A percentile compares a stretch with the other conserved stretches of the same genome.
Evolutionary conservation across 768 basidiomycete genomes (phyloP).

Genomic region (Psilocybe subaeruginosa): DNA sequence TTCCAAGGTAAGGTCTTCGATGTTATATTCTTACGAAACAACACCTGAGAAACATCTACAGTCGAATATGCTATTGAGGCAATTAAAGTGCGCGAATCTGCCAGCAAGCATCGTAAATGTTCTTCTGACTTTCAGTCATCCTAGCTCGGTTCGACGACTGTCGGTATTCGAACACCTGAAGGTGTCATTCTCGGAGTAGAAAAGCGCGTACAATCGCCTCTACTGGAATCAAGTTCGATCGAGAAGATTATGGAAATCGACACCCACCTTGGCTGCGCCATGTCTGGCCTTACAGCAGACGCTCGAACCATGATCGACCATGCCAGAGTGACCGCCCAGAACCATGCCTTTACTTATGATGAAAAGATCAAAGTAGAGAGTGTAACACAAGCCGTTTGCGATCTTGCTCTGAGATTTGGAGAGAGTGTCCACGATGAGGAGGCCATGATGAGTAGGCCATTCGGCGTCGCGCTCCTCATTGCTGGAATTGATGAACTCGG

Average conservation of each 20-base stretch:
- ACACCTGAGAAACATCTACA: constrained; percentile 34
- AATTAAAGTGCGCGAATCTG: constrained; percentile 70
- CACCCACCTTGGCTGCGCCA: constrained; percentile 93
- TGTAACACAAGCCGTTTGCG: constrained; percentile 97
- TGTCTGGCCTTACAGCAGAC: constrained; percentile 97
- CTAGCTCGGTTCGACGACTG: constrained; percentile 96
- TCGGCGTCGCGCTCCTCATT: constrained; percentile 96
- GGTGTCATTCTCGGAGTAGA: constrained; percentile 96
- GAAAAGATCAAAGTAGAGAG: constrained; percentile 98
- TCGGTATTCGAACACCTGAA: constrained; percentile 89
- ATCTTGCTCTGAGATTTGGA: constrained; percentile 94
- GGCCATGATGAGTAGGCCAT: constrained; percentile 99
- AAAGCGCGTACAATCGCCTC: constrained; percentile 96
- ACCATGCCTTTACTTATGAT: constrained; percentile 96
- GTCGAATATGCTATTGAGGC: constrained; percentile 99
- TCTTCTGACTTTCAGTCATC: not conserved
- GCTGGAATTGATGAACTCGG: constrained; percentile 97
- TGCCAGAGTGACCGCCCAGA: constrained; percentile 94
- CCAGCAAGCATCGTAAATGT: constrained; percentile 2
- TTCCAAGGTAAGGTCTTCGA: constrained; percentile 80
- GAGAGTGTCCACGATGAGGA: constrained; percentile 99
- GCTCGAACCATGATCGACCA: constrained; percentile 99
- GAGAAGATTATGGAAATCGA: constrained; percentile 99
- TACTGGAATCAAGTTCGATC: constrained; percentile 93
- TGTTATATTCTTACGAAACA: constrained; percentile 1